These are phyloP conservation scores for Raphanus hybrid DNA, from an alignment of 441 rosid species.

Conservation along the genomic window DNA sequence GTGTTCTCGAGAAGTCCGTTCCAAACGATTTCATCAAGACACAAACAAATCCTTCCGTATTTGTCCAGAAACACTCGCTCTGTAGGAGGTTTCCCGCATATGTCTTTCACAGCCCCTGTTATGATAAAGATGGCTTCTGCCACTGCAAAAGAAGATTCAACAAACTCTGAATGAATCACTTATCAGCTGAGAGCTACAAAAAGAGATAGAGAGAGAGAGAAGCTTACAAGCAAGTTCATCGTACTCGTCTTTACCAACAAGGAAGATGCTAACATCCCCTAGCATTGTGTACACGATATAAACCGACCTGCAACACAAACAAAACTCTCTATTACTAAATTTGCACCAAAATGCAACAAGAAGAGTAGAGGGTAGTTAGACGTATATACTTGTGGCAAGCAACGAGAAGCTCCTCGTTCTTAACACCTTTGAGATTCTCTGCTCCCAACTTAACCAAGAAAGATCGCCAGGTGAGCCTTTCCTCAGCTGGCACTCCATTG, in stretches of 20 bases:
- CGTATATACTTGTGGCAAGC: slow-evolving; percentile 87
- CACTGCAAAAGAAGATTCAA: slow-evolving; percentile 49
- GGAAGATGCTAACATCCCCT: slow-evolving; percentile 88
- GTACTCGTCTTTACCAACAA: slow-evolving; percentile 93
- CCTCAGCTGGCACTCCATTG: slow-evolving; percentile 96
- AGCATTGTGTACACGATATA: slow-evolving; percentile 92
- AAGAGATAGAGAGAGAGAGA: background rate
- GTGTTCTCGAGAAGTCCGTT: slow-evolving; percentile 85
- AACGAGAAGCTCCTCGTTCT: slow-evolving; percentile 92
- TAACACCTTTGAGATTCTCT: slow-evolving; percentile 89
- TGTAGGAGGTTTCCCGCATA: slow-evolving; percentile 91
- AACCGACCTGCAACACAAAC: slow-evolving; percentile 65
- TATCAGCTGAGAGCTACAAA: slow-evolving; percentile 4
- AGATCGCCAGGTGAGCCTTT: slow-evolving; percentile 87
- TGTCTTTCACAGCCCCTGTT: slow-evolving; percentile 84
- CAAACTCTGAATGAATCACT: slow-evolving; percentile 13
- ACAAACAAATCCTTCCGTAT: slow-evolving; percentile 85
- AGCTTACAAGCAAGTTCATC: slow-evolving; percentile 97
- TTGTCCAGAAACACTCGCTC: slow-evolving; percentile 92
- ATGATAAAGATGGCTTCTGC: slow-evolving; percentile 87
- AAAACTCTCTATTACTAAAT: background rate
- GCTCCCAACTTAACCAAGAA: slow-evolving; percentile 94
- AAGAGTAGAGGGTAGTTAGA: background rate
- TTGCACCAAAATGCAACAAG: background rate
- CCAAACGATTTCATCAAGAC: slow-evolving; percentile 95